Base-by-base conservation (phyloP, 2,329 filamentous ascomycete species). In the Elsinoe necatrix region DNA sequence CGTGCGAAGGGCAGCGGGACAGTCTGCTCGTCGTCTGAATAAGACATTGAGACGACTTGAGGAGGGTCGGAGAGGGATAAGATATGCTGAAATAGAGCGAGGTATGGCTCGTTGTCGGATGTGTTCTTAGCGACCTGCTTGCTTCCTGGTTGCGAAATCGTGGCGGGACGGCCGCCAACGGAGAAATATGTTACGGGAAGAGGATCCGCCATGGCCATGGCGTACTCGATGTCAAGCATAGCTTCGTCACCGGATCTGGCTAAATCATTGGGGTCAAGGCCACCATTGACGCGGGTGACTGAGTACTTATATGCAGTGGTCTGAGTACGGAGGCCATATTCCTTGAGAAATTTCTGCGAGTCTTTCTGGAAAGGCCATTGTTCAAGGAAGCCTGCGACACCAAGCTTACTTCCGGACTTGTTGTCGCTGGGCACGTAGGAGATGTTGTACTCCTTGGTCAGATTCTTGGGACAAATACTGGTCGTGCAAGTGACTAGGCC, bases 1-100 rank as follows among this genome's bases (percentile, higher is more conserved):
- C 72, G 70, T 8, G 80, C 79, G 63, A 85, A 87, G 14, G 75
- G 73, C 2, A 71, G 64, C 0, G 83, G 83, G 0, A 86, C 72
- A 2, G 75, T 77, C 64, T 85, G 79, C 67, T 86, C 82, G 56
- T 80, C 75, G 58, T 85, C 81, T 47, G 81, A 81, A 64, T 86
- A 86, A 0, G 81, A 84, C 7, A 79, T 80, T 43, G 76, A 79
- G 63, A 87, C 76, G 7, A 83, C 76, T 54, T 80, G 78, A 0
- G 81, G 81, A 11, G 82, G 63, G 18, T 74, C 65, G 12, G 69
- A 65, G 34, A 57, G 35, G 64, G 62, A 66, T 1, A 82, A 69
- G 6, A 83, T 67, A 58, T 76, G 73, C 56, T 79, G 70, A 12
- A 82, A 68, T 61, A 80, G 77, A 35, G 77, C 74, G 3, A 83